Conservation (phyloP, 768 basidiomycete species). For the Tylopilus vinaceipallidus region DNA sequence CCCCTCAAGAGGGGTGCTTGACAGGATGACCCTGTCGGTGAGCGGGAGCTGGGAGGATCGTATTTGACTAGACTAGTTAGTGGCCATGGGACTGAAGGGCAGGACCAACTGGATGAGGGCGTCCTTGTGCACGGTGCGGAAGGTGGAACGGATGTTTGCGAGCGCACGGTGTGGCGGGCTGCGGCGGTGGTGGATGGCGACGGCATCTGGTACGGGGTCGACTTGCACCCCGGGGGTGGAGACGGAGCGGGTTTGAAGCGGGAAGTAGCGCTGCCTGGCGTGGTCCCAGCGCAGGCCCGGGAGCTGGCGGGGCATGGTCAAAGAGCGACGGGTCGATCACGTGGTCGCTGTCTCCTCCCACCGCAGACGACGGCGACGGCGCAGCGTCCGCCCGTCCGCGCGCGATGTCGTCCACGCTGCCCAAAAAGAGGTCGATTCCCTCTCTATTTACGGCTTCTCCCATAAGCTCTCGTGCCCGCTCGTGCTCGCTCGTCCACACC, state of each 20-base stretch:
- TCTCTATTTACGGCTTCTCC: background rate
- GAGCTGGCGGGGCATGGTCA: slow-evolving; percentile 47
- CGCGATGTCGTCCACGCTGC: slow-evolving; percentile 2
- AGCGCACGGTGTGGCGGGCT: slow-evolving; percentile 2
- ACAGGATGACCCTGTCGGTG: slow-evolving; percentile 34
- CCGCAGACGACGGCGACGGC: no score
- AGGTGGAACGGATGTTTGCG: slow-evolving; percentile 13
- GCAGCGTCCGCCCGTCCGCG: background rate
- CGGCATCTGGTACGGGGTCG: background rate
- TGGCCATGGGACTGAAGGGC: background rate
- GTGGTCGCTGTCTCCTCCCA: no score
- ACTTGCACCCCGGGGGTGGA: background rate
- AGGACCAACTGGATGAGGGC: slow-evolving; percentile 27
- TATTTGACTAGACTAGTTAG: slow-evolving; percentile 36
- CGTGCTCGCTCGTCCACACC: slow-evolving; percentile 9
- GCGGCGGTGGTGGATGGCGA: background rate
- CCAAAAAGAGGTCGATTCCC: background rate
- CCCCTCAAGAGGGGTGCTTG: slow-evolving; percentile 28
- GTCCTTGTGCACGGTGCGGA: slow-evolving; percentile 21
- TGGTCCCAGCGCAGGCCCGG: slow-evolving; percentile 60
- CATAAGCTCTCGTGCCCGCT: slow-evolving; percentile 15
- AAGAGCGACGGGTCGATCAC: no score
- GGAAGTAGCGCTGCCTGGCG: slow-evolving; percentile 54
- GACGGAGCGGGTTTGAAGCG: slow-evolving; percentile 21
- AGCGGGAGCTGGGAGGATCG: slow-evolving; percentile 38